Base-by-base conservation (phyloP, 2,329 filamentous ascomycete genomes). In the Cercospora sp. region DNA sequence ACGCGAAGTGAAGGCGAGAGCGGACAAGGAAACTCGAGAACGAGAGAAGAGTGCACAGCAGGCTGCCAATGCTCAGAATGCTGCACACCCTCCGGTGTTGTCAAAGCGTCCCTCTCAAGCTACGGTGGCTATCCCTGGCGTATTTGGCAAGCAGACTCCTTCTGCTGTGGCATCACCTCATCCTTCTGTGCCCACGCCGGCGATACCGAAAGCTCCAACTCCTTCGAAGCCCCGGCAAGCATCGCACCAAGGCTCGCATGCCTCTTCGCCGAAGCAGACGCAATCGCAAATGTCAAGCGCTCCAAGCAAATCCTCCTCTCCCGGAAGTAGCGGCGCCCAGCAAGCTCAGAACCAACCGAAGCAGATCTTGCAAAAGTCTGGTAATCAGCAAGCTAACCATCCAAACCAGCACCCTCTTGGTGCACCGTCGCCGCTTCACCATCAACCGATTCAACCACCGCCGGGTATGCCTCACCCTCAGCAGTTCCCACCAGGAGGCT, bases 171-270 rank as follows among this genome's bases (percentile, higher is more conserved):
- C 89, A 59, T 97, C 94, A 16, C 94, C 94, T 7, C 92, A 93
- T 77, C 87, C 94, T 61, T 83, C 90, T 30, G 85, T 92, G 69
- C 91, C 91, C 9, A 95, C 92, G 37, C 94, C 95, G 7, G 90
- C 89, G 28, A 81, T 97, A 58, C 89, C 93, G 12, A 97, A 97
- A 78, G 89, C 90, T 21, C 89, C 93, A 5, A 94, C 92, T 12
- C 92, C 93, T 8, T 90, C 89, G 71, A 90, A 91, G 70, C 86
- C 89, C 43, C 89, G 92, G 65, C 91, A 94, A 69, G 82, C 88
- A 58, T 95, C 93, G 8, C 92, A 96, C 71, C 93, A 95, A 77
- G 90, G 89, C 28, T 88, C 88, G 9, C 88, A 89, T 76, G 84
- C 87, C 7, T 87, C 88, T 6, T 90, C 89, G 61, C 91, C 92